Evolutionary conservation across 345 rosid species (phyloP).

Genomic region (Boechera divaricarpa): DNA sequence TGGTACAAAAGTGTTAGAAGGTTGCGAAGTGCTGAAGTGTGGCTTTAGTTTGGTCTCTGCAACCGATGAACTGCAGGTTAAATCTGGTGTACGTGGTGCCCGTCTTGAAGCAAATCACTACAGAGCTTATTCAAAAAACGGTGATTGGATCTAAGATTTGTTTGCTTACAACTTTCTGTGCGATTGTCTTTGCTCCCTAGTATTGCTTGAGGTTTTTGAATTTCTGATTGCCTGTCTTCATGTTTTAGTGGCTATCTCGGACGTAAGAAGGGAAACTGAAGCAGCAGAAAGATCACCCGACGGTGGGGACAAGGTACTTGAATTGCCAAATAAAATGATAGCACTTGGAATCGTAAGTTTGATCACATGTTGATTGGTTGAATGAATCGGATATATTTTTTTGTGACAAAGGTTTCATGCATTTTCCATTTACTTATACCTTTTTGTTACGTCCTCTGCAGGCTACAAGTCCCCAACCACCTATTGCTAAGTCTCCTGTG

Average conservation of each 20-base stretch:
- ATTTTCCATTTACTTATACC: not conserved
- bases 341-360: constrained; percentile 1
- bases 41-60: not conserved
- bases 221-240: constrained; percentile 6
- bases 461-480: not conserved
- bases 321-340: not conserved
- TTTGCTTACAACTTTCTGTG: not conserved
- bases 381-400: not conserved
- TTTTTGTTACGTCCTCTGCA: not conserved
- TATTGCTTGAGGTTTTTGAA: not conserved
- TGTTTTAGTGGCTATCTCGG: not conserved
- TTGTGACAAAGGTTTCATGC: not conserved
- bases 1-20: not conserved
- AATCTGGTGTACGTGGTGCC: not conserved
- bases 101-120: not conserved
- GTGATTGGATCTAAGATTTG: not conserved
- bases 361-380: not conserved
- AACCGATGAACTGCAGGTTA: not conserved
- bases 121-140: not conserved
- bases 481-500: not conserved
- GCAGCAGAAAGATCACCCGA: not conserved
- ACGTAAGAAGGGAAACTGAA: not conserved
- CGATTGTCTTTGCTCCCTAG: not conserved
- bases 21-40: not conserved
- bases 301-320: constrained; percentile 26